Conservation (phyloP, 2,329 filamentous ascomycete genomes). For the Madurella mycetomatis region DNA sequence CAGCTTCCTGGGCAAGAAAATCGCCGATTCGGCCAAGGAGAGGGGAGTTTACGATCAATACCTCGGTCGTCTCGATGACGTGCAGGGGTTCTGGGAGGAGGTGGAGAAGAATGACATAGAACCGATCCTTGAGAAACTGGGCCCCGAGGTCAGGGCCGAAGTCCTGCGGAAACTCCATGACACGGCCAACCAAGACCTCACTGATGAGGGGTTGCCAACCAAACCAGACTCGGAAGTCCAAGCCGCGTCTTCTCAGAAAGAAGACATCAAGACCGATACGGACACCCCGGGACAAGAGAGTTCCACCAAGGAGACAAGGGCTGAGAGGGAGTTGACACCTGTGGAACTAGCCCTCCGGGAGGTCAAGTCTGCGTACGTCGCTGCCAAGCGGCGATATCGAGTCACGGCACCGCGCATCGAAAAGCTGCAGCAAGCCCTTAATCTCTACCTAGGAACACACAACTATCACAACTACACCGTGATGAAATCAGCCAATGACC, state of each 20-base stretch:
- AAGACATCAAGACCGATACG: background rate
- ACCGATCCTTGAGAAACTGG: slow-evolving; percentile 59
- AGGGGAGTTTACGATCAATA: slow-evolving; percentile 67
- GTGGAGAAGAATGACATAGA: slow-evolving; percentile 78
- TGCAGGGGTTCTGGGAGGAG: slow-evolving; percentile 74
- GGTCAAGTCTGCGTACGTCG: slow-evolving; percentile 76
- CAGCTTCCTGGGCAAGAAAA: slow-evolving; percentile 76
- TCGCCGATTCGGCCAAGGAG: slow-evolving; percentile 73
- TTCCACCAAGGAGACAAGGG: slow-evolving; percentile 5
- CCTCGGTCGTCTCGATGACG: slow-evolving; percentile 66
- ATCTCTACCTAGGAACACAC: slow-evolving; percentile 73
- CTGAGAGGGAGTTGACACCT: slow-evolving; percentile 36
- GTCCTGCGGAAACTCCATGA: slow-evolving; percentile 60
- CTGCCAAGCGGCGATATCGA: slow-evolving; percentile 80
- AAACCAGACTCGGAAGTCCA: slow-evolving; percentile 5
- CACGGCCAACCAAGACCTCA: slow-evolving; percentile 27
- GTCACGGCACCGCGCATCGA: slow-evolving; percentile 66
- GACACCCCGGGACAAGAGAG: background rate
- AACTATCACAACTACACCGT: slow-evolving; percentile 99
- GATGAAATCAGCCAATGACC: slow-evolving; percentile 74
- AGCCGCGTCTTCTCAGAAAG: slow-evolving; percentile 1
- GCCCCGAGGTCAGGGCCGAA: slow-evolving; percentile 57
- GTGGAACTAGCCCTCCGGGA: slow-evolving; percentile 64
- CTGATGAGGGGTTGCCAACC: slow-evolving; percentile 15
- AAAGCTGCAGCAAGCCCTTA: slow-evolving; percentile 70